Evolutionary conservation across 176 grass and related monocot species (phyloP).

Genomic region (Triticum aestivum): IWGSC_CS_RefSeq_v2.1 NC_057811.1:26202559-26203058

Average conservation of each 20-base stretch:
- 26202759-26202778: conserved; percentile 39
- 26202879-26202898: conserved; percentile 33
- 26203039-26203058: conserved; percentile 46
- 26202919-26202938: conserved; percentile 42
- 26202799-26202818: conserved; percentile 46
- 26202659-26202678: conserved; percentile 52
- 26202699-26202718: conserved; percentile 52
- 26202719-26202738: conserved; percentile 55
- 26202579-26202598: conserved; percentile 53
- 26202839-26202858: conserved; percentile 40
- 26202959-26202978: conserved; percentile 31
- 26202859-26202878: conserved; percentile 62
- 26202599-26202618: conserved; percentile 43
- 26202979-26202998: conserved; percentile 39
- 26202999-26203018: conserved; percentile 63
- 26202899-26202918: conserved; percentile 45
- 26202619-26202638: conserved; percentile 58
- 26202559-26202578: conserved; percentile 62
- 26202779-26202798: conserved; percentile 45
- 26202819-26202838: conserved; percentile 41
- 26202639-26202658: conserved; percentile 57
- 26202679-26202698: conserved; percentile 41
- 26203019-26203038: conserved; percentile 47
- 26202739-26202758: conserved; percentile 41
- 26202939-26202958: conserved; percentile 41